These are phyloP conservation scores for Colletotrichum sublineola DNA, from an alignment of 2,329 filamentous ascomycete species.

Conservation along the genomic window DNA sequence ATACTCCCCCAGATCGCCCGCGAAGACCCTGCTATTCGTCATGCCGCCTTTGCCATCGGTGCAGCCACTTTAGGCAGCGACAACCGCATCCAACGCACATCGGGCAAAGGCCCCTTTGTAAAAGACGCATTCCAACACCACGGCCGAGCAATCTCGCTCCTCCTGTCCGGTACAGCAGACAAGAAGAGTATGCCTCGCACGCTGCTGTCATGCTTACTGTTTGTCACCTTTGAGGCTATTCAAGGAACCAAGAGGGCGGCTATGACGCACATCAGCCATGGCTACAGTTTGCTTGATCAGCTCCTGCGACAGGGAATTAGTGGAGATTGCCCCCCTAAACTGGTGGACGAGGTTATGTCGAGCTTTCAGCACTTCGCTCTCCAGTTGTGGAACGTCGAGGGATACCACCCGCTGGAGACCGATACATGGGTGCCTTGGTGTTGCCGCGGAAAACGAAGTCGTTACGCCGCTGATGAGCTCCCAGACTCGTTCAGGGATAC, in stretches of 20 bases:
- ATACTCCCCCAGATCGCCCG: slow-evolving; percentile 43
- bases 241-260: slow-evolving; percentile 55
- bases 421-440: slow-evolving; percentile 31
- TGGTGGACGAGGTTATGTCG: slow-evolving; percentile 21
- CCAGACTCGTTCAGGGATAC: slow-evolving; percentile 9
- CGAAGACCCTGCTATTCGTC: slow-evolving; percentile 48
- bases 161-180: slow-evolving; percentile 50
- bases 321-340: slow-evolving; percentile 17
- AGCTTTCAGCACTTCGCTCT: slow-evolving; percentile 30
- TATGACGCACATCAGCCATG: slow-evolving; percentile 56
- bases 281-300: slow-evolving; percentile 41
- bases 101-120: not conserved
- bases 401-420: slow-evolving; percentile 15
- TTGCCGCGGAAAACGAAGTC: slow-evolving; percentile 24
- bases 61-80: slow-evolving; percentile 49
- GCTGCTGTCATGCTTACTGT: slow-evolving; percentile 55
- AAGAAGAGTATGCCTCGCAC: slow-evolving; percentile 53
- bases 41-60: slow-evolving; percentile 57
- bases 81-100: slow-evolving; percentile 45
- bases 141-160: slow-evolving; percentile 55
- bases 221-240: slow-evolving; percentile 58
- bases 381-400: slow-evolving; percentile 26
- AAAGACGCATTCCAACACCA: slow-evolving; percentile 54
- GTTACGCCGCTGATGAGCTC: slow-evolving; percentile 35
- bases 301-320: slow-evolving; percentile 1